These are phyloP conservation scores for Amanita jacksonii DNA, from an alignment of 768 basidiomycete species.

Conservation along the genomic window DNA sequence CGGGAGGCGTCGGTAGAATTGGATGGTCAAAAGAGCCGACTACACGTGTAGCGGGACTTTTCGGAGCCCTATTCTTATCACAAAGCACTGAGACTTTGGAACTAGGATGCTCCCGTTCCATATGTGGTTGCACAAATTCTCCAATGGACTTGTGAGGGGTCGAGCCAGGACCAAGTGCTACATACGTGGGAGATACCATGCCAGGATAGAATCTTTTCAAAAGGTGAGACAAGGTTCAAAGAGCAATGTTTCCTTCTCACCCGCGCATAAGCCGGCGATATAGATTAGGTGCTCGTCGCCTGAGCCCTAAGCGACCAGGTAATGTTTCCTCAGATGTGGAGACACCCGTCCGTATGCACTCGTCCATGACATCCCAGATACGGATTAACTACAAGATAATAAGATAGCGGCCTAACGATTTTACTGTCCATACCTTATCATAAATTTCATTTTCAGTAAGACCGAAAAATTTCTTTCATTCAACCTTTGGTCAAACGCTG, in stretches of 20 bases:
- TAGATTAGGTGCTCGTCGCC: slow-evolving; percentile 79
- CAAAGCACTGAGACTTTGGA: slow-evolving; percentile 9
- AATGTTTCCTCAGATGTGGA: slow-evolving; percentile 69
- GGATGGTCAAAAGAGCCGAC: slow-evolving; percentile 76
- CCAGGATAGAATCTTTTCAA: slow-evolving; percentile 38
- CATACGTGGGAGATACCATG: slow-evolving; percentile 23
- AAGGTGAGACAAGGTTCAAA: slow-evolving; percentile 2
- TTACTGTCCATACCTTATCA: slow-evolving; percentile 39
- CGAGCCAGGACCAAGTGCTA: slow-evolving; percentile 23
- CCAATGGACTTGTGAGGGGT: slow-evolving; percentile 15
- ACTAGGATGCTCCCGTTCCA: slow-evolving; percentile 11
- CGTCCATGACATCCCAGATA: slow-evolving; percentile 91
- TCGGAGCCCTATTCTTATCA: slow-evolving; percentile 10
- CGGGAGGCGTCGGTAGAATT: slow-evolving; percentile 73
- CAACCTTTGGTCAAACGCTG: not conserved
- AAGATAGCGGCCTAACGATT: not conserved
- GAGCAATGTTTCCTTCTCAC: slow-evolving; percentile 25
- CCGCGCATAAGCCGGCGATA: slow-evolving; percentile 89
- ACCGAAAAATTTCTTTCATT: slow-evolving; percentile 48
- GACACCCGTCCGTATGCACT: slow-evolving; percentile 82
- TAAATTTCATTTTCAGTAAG: slow-evolving; percentile 68
- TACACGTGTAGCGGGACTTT: slow-evolving; percentile 32
- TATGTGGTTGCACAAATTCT: slow-evolving; percentile 11
- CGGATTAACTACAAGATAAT: slow-evolving; percentile 38
- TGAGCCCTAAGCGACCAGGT: slow-evolving; percentile 75